These are phyloP conservation scores for Clathrospora elynae DNA, from an alignment of 2,329 filamentous ascomycete species.

Conservation along the genomic window DNA sequence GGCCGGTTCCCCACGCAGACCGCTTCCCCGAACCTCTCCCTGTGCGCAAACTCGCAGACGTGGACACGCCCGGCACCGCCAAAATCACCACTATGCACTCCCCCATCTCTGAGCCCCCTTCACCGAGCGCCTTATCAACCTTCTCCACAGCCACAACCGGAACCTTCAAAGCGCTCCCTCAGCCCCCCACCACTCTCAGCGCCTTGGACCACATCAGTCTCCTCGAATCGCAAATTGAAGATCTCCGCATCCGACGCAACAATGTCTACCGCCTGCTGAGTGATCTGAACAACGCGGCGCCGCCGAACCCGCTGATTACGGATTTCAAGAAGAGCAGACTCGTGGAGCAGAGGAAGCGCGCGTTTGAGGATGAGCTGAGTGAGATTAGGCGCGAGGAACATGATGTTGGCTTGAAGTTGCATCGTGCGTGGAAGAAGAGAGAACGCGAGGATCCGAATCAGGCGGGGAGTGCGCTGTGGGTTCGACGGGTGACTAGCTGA, in stretches of 20 bases:
- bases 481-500: conserved; percentile 44
- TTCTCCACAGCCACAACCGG: conserved; percentile 36
- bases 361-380: conserved; percentile 45
- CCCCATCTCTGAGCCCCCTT: conserved; percentile 6
- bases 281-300: conserved; percentile 43
- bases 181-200: conserved; percentile 42
- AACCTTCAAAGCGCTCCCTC: conserved; percentile 47
- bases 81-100: conserved; percentile 21
- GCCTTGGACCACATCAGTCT: conserved; percentile 45
- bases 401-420: conserved; percentile 49
- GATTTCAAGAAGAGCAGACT: conserved; percentile 44
- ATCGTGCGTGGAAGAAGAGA: conserved; percentile 48
- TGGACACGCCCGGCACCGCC: conserved; percentile 24
- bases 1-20: conserved; percentile 37
- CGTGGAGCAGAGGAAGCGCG: conserved; percentile 44
- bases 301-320: conserved; percentile 47
- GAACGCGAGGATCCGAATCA: conserved; percentile 45
- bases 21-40: conserved; percentile 22
- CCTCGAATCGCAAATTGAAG: conserved; percentile 49
- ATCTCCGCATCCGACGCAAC: conserved; percentile 44
- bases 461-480: conserved; percentile 46
- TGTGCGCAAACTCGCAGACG: conserved; percentile 35
- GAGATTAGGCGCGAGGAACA: conserved; percentile 48
- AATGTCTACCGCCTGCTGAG: conserved; percentile 46
- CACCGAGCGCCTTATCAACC: conserved; percentile 20